Conservation (phyloP, 148 eudicot species). For the Rhododendron henanense region DNA sequence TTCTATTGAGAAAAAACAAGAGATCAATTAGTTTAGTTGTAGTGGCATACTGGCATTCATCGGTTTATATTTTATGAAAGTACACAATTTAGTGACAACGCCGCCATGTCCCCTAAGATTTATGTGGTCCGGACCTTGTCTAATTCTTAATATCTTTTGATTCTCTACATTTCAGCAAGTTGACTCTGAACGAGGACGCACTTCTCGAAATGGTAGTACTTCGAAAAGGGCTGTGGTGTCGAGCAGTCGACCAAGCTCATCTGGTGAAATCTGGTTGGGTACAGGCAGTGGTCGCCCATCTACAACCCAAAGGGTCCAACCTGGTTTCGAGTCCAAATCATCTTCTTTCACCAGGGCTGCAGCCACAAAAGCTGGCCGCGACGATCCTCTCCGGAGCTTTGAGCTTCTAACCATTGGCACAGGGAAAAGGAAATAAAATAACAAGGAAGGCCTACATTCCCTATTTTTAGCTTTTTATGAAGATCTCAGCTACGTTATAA, state of each 20-base stretch:
- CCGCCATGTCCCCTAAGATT: neutral
- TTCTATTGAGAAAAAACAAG: neutral
- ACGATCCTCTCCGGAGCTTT: slow-evolving; percentile 81
- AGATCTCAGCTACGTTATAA: neutral
- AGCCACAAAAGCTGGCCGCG: slow-evolving; percentile 54
- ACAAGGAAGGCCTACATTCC: neutral
- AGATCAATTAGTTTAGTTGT: neutral
- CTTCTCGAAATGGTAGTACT: slow-evolving; percentile 60
- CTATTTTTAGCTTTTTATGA: neutral
- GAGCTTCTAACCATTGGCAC: slow-evolving; percentile 85
- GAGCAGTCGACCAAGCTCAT: slow-evolving; percentile 83
- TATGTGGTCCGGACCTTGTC: neutral
- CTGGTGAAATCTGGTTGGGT: slow-evolving; percentile 66
- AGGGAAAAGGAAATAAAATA: slow-evolving; percentile 63
- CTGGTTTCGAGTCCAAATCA: slow-evolving; percentile 79
- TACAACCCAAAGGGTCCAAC: slow-evolving; percentile 72
- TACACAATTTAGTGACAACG: neutral
- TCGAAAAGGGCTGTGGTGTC: slow-evolving; percentile 67
- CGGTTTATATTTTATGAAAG: neutral
- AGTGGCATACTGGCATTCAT: neutral
- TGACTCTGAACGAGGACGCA: slow-evolving; percentile 68
- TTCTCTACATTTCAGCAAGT: slow-evolving; percentile 43
- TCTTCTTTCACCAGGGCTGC: slow-evolving; percentile 68
- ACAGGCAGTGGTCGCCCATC: slow-evolving; percentile 61
- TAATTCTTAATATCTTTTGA: neutral